Evolutionary conservation across 2,329 filamentous ascomycete genomes (phyloP), one percentile per base, ranked within the genome.

Genomic region (Didymella glomerata): DNA sequence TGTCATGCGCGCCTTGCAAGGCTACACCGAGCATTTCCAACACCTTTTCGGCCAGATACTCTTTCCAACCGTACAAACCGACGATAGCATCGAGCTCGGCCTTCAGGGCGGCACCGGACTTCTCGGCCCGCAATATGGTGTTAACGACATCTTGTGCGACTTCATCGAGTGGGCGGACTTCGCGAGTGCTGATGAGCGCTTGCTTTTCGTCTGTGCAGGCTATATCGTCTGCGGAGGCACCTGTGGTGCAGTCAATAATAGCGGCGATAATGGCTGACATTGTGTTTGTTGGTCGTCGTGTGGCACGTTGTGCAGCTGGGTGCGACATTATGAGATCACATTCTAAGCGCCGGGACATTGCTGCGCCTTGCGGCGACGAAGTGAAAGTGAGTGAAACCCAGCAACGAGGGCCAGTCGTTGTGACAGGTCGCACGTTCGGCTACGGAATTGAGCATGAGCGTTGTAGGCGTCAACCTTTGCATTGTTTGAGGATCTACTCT

Each of bases 31-130:
- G 63, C 25, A 66, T 70, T 10, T 57, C 63, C 13, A 78, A 60
- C 7, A 74, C 50, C 45, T 61, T 65, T 38, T 75, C 62, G 0
- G 74, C 72, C 16, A 77, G 53, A 27, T 66, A 67, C 45, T 76
- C 67, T 10, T 62, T 71, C 75, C 73, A 78, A 34, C 71, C 68
- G 11, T 59, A 57, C 2, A 63, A 42, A 18, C 67, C 59, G 14
- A 76, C 64, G 28, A 69, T 63, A 41, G 68, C 51, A 25, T 75
- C 64, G n/a, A 76, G 65, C 13, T 66, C 53, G 40, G 61, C 59
- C 6, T 58, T 58, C 0, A 76, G 65, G 3, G 54, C 51, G 11
- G 53, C 40, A 18, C 64, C 58, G n/a, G 60, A 59, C 4, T 69
- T 65, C 13, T 68, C 60, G 27, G 60, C 63, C 7, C 32, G 32